Evolutionary conservation across 768 basidiomycete species (phyloP).

Genomic region (Paxillus rubicundulus): DNA sequence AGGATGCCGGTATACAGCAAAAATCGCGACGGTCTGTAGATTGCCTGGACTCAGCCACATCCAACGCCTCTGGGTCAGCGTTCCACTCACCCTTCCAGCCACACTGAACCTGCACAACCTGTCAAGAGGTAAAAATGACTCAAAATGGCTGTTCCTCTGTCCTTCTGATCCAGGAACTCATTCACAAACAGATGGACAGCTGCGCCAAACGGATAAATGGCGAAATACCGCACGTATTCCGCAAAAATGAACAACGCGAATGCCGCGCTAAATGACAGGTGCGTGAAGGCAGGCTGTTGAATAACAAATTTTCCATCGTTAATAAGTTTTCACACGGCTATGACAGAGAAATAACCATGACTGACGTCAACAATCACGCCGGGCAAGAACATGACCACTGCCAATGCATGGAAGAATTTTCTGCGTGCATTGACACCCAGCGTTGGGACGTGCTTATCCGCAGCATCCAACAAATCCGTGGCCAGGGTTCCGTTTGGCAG

Average conservation of each 20-base stretch:
- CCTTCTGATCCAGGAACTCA: conserved; percentile 95
- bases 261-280: conserved; percentile 90
- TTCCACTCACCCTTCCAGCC: conserved; percentile 85
- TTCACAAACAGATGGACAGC: conserved; percentile 93
- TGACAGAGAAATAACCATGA: conserved; percentile 20
- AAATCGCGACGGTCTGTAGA: conserved; percentile 45
- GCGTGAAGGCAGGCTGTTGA: conserved; percentile 89
- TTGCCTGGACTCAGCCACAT: conserved; percentile 6
- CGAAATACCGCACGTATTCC: conserved; percentile 98
- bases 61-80: neutral
- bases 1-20: conserved; percentile 83
- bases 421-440: conserved; percentile 87
- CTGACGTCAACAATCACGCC: conserved; percentile 90
- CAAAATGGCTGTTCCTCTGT: conserved; percentile 92
- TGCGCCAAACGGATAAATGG: conserved; percentile 94
- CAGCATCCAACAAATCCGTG: conserved; percentile 71
- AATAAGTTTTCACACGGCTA: conserved; percentile 11
- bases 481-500: conserved; percentile 58
- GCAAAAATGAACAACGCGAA: conserved; percentile 95
- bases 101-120: conserved; percentile 90
- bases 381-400: conserved; percentile 95
- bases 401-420: conserved; percentile 95
- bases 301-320: conserved; percentile 4
- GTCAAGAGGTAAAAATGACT: conserved; percentile 97
- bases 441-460: conserved; percentile 88